Evolutionary conservation across 768 basidiomycete genomes (phyloP).

Genomic region (Asterophora lycoperdoides): DNA sequence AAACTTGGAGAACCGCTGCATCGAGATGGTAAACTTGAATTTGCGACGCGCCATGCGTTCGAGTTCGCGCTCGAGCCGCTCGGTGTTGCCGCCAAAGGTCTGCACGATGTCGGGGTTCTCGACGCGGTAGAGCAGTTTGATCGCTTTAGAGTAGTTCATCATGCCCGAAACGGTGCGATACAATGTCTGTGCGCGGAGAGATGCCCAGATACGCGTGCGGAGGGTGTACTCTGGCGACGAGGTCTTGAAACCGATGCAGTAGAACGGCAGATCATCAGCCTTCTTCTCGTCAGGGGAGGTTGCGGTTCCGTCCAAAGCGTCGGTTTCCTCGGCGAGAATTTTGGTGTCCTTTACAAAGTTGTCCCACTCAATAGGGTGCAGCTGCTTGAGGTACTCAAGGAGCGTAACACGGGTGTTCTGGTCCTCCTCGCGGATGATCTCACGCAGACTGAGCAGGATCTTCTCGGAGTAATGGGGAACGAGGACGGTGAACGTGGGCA

Average conservation of each 20-base stretch:
- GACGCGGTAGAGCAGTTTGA: conserved; percentile 97
- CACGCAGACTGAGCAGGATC: conserved; percentile 91
- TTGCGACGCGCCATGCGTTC: conserved; percentile 97
- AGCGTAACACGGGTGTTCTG: conserved; percentile 94
- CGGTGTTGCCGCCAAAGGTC: conserved; percentile 93
- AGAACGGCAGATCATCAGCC: conserved; percentile 94
- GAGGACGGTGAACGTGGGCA: conserved; percentile 99
- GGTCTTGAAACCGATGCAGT: conserved; percentile 99
- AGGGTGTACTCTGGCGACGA: conserved; percentile 98
- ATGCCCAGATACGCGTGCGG: conserved; percentile 99
- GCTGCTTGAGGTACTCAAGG: conserved; percentile 96
- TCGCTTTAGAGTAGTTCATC: conserved; percentile 99
- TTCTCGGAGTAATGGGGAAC: conserved; percentile 99
- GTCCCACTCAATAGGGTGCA: conserved; percentile 99
- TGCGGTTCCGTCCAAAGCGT: conserved; percentile 49
- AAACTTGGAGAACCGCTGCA: conserved; percentile 99
- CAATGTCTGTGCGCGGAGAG: conserved; percentile 94
- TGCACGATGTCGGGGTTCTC: conserved; percentile 98
- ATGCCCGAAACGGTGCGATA: conserved; percentile 99
- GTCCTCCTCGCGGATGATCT: conserved; percentile 98
- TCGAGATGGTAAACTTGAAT: conserved; percentile 97
- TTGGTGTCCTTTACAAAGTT: conserved; percentile 99
- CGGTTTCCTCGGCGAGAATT: conserved; percentile 91
- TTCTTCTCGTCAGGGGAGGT: conserved; percentile 76
- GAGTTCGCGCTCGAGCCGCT: conserved; percentile 90